phyloP scores from a whole-genome alignment of 805 yeast genomes.

The Citeromyces nyonsensis region DNA sequence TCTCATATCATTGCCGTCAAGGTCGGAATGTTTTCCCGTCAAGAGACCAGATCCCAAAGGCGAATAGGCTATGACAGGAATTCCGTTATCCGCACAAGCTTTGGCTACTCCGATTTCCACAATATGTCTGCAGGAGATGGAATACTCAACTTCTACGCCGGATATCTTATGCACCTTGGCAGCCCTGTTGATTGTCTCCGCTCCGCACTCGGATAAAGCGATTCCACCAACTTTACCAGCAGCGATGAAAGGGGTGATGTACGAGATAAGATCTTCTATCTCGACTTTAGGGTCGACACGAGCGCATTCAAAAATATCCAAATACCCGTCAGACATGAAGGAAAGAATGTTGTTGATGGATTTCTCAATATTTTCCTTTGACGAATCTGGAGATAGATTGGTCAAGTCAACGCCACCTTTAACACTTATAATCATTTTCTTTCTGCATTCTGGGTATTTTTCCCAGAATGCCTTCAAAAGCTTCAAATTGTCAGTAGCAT shows the following conservation, averaged over 20 bases:
- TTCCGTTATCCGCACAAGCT: constrained; percentile 34
- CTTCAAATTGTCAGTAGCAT: constrained; percentile 32
- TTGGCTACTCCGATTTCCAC: constrained; percentile 47
- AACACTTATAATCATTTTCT: constrained; percentile 42
- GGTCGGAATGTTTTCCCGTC: constrained; percentile 37
- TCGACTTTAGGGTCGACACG: constrained; percentile 47
- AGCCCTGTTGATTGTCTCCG: constrained; percentile 45
- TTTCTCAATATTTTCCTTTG: constrained; percentile 24
- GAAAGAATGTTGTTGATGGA: constrained; percentile 30
- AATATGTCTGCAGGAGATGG: constrained; percentile 53
- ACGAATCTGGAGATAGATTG: constrained; percentile 29
- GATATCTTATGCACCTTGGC: constrained; percentile 37
- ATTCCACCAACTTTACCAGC: constrained; percentile 54
- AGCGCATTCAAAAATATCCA: constrained; percentile 58
- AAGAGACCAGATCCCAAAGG: constrained; percentile 73
- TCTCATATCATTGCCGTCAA: constrained; percentile 45
- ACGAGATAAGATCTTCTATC: constrained; percentile 40
- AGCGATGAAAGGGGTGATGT: constrained; percentile 42
- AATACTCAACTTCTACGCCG: constrained; percentile 68
- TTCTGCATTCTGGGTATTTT: constrained; percentile 37
- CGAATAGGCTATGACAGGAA: constrained; percentile 69
- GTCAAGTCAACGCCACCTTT: constrained; percentile 44
- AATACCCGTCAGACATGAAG: constrained; percentile 19
- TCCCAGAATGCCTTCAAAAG: constrained; percentile 41
- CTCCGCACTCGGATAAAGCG: constrained; percentile 62